Base-by-base conservation (phyloP, 1,139 yeast genomes). In the Zygoascus sp. region DNA sequence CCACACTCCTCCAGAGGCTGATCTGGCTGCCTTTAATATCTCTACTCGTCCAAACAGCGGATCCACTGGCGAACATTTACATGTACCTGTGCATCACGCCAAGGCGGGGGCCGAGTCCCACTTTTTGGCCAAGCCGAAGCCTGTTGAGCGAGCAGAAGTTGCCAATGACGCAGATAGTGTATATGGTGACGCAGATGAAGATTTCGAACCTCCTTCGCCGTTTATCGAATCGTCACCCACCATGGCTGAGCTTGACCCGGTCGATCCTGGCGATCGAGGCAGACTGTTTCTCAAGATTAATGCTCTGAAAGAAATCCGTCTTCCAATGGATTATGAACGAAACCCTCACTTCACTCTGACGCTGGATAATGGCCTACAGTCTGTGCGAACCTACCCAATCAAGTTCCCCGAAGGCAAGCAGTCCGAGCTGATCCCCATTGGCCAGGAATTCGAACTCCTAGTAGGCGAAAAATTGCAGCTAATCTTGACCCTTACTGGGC, bases 321-420 rank as follows among this genome's bases (percentile, higher is more conserved):
- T 89, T 49, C 87, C 92, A 1, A 47, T 64, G 10, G 66, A 60
- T 19, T 50, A 40, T 27, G 68, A 77, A 25, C 45, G 59, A 43
- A 53, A 57, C 39, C 65, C 88, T 0, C 73, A 73, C 46, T 80
- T 85, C 65, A 77, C 79, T 35, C 62, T 89, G 32, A 79, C 86
- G 5, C 71, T 92, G 52, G 97, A 92, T 62, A 90, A 92, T 63
- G 96, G 96, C 2, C 79, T 81, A 27, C 96, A 92, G 62, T 79
- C 90, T 51, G 80, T 89, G 40, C 79, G 82, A 37, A 89, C 96
- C 0, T 81, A 86, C 25, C 78, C 77, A 59, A 73, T 79, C 55
- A 65, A 69, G 5, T 60, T 87, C 48, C 65, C 68, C 3, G 60
- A 68, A 10, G 64, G 63, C 34, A 66, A 50, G 19, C 37, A 42